phyloP scores from a whole-genome alignment of 257 asterid species.

The Ocimum tenuiflorum region DNA sequence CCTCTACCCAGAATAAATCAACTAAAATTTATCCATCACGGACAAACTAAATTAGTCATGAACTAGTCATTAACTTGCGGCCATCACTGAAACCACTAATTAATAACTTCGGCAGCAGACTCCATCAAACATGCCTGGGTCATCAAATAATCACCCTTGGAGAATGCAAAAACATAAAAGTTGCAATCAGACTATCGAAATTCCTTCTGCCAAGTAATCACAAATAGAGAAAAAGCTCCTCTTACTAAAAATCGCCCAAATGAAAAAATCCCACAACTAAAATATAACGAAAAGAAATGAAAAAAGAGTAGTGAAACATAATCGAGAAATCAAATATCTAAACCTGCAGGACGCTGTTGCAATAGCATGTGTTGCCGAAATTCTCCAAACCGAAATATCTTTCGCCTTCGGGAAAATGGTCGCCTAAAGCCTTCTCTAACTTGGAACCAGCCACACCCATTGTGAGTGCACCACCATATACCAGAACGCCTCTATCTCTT shows the following conservation, averaged over 20 bases:
- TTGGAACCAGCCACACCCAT: conserved; percentile 65
- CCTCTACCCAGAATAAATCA: not conserved
- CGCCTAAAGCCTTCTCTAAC: conserved; percentile 57
- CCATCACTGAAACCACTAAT: not conserved
- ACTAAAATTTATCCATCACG: not conserved
- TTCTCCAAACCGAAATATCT: conserved; percentile 55
- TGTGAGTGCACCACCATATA: too few relatives aligned
- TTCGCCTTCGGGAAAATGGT: conserved; percentile 63
- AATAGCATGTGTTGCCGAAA: conserved; percentile 59
- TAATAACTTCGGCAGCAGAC: not conserved
- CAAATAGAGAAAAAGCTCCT: not conserved
- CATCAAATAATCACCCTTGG: conserved; percentile 7
- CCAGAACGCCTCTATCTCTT: too few relatives aligned
- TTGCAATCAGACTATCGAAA: not conserved
- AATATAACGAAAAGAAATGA: too few relatives aligned
- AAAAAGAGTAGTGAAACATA: too few relatives aligned
- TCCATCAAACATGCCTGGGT: not conserved
- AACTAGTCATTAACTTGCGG: not conserved
- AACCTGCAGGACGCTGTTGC: conserved; percentile 66
- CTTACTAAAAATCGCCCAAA: not conserved
- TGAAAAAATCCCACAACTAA: too few relatives aligned
- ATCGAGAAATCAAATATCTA: too few relatives aligned
- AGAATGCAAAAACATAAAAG: not conserved
- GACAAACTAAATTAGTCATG: not conserved
- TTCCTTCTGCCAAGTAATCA: not conserved